Evolutionary conservation across 2,329 filamentous ascomycete species (phyloP).

Genomic region (Colletotrichum sp.): DNA sequence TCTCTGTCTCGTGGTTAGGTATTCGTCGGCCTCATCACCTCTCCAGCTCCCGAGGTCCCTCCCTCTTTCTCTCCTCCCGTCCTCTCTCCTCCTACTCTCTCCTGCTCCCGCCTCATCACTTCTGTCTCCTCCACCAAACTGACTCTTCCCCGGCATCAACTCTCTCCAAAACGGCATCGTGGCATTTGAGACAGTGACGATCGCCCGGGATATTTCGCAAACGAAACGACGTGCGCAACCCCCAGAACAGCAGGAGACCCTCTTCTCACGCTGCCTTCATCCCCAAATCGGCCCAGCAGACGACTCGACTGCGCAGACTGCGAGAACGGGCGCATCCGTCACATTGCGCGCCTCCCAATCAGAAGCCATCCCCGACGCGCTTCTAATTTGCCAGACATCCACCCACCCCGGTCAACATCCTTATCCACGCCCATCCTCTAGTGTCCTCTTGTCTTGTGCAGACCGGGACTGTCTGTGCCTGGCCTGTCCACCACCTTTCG

Average conservation of each 20-base stretch:
- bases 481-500: background rate
- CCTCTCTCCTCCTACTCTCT: background rate
- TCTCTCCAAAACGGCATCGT: background rate
- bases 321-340: slow-evolving; percentile 17
- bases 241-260: slow-evolving; percentile 3
- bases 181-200: background rate
- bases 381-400: slow-evolving; percentile 18
- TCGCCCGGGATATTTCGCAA: slow-evolving; percentile 4
- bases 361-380: background rate
- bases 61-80: background rate
- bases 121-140: background rate
- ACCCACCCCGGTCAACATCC: background rate
- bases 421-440: background rate
- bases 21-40: background rate
- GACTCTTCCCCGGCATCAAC: background rate
- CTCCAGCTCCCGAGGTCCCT: background rate
- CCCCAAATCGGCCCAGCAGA: slow-evolving; percentile 7
- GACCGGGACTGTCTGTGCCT: background rate
- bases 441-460: background rate
- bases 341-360: slow-evolving; percentile 17
- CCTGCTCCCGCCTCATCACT: background rate
- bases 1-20: background rate
- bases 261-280: background rate
- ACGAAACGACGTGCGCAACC: background rate
- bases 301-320: background rate